These are phyloP conservation scores for Cutaneotrichosporon mucoides DNA, from an alignment of 1,284 basidiomycete genomes.

Conservation along the genomic window DNA sequence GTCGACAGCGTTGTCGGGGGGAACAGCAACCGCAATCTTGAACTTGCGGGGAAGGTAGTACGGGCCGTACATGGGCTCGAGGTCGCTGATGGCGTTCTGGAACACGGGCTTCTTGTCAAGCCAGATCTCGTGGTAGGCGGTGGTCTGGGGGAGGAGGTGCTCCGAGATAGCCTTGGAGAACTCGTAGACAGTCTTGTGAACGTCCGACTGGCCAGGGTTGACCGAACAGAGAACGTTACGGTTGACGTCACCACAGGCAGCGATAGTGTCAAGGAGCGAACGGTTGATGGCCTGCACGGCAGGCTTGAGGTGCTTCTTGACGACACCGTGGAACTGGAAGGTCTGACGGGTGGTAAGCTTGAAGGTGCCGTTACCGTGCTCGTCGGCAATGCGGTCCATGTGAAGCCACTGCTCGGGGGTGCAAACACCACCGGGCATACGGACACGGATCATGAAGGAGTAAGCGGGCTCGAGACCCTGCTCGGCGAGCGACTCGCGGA, in stretches of 20 bases:
- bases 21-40: conserved; percentile 95
- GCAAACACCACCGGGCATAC: conserved; percentile 94
- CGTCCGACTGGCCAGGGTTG: conserved; percentile 77
- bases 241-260: conserved; percentile 92
- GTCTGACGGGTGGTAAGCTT: conserved; percentile 98
- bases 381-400: conserved; percentile 93
- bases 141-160: conserved; percentile 82
- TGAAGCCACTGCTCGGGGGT: conserved; percentile 86
- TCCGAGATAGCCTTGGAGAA: conserved; percentile 84
- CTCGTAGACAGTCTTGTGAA: conserved; percentile 79
- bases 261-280: conserved; percentile 87
- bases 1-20: conserved; percentile 95
- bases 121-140: conserved; percentile 99
- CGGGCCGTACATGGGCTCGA: conserved; percentile 93
- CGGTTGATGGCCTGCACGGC: conserved; percentile 96
- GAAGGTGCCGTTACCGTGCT: conserved; percentile 89
- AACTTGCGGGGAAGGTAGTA: conserved; percentile 98
- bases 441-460: conserved; percentile 97
- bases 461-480: conserved; percentile 95
- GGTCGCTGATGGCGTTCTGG: conserved; percentile 85
- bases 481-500: conserved; percentile 88
- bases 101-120: conserved; percentile 91
- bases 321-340: conserved; percentile 99
- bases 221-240: conserved; percentile 89
- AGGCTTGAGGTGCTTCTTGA: conserved; percentile 93